A percentile compares a stretch with the other conserved stretches of the same genome.
These are phyloP conservation scores for Cyclotella sp. DNA, from an alignment of 108 stramenopile species.

Conservation along the genomic window DNA sequence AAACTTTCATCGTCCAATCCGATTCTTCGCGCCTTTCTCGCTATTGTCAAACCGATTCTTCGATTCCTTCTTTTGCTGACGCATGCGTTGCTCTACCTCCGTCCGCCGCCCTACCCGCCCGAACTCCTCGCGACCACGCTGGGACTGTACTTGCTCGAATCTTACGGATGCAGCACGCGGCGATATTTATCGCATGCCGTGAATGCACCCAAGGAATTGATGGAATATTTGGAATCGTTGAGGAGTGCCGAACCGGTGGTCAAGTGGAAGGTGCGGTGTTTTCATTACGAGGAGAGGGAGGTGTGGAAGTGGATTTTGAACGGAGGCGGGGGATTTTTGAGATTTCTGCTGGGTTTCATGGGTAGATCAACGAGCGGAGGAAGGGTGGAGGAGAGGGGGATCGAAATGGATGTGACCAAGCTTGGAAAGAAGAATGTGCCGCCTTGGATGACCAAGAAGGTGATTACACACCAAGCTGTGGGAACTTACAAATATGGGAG, in stretches of 20 bases:
- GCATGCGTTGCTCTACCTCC: conserved; percentile 47
- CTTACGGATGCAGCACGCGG: conserved; percentile 77
- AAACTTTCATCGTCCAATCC: neutral
- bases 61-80: conserved; percentile 39
- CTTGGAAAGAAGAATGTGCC: conserved; percentile 11
- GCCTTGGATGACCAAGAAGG: conserved; percentile 69
- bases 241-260: conserved; percentile 61
- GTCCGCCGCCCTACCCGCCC: conserved; percentile 45
- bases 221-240: conserved; percentile 67
- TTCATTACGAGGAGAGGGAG: conserved; percentile 78
- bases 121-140: conserved; percentile 46
- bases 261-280: conserved; percentile 81
- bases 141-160: conserved; percentile 74
- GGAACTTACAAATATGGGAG: conserved; percentile 59
- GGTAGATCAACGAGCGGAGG: neutral
- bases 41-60: conserved; percentile 21
- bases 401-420: conserved; percentile 8
- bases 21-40: conserved; percentile 23
- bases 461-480: conserved; percentile 70
- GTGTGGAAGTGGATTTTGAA: conserved; percentile 35
- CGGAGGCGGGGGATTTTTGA: conserved; percentile 30
- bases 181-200: conserved; percentile 73
- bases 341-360: conserved; percentile 5
- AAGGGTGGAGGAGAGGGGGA: neutral
- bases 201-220: conserved; percentile 64